Evolutionary conservation across 768 basidiomycete species (phyloP).

Genomic region (Brasilioporus rufonigricans): DNA sequence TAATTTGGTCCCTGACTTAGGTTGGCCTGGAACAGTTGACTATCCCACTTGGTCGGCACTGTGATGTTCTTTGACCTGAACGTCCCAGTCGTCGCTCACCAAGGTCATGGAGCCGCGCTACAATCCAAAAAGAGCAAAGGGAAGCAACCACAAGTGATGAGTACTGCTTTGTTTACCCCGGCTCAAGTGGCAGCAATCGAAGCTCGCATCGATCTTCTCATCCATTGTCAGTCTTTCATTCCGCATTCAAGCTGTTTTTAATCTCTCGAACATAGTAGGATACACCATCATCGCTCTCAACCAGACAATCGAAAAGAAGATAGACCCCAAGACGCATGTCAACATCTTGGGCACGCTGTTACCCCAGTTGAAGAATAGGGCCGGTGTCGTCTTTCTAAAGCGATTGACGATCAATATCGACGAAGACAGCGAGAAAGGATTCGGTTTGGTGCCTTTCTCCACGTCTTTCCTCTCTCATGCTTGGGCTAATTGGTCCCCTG

Average conservation of each 20-base stretch:
- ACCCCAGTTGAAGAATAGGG: slow-evolving; percentile 54
- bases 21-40: too few species aligned
- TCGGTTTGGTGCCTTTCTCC: slow-evolving; percentile 60
- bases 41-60: too few species aligned
- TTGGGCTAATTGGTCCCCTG: not conserved
- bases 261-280: slow-evolving; percentile 58
- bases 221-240: slow-evolving; percentile 67
- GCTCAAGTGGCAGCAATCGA: slow-evolving; percentile 61
- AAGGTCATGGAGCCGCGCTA: slow-evolving; percentile 4
- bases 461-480: not conserved
- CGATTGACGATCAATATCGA: slow-evolving; percentile 78
- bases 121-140: slow-evolving; percentile 31
- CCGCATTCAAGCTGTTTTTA: not conserved
- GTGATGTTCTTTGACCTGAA: slow-evolving; percentile 70
- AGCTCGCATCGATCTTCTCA: slow-evolving; percentile 61
- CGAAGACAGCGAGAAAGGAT: slow-evolving; percentile 83
- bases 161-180: slow-evolving; percentile 42
- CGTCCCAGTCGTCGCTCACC: slow-evolving; percentile 43
- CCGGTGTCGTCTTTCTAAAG: slow-evolving; percentile 66
- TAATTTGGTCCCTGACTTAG: too few species aligned
- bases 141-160: slow-evolving; percentile 35
- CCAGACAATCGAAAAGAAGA: slow-evolving; percentile 65
- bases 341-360: slow-evolving; percentile 62
- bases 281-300: slow-evolving; percentile 79
- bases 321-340: slow-evolving; percentile 68